Evolutionary conservation across 2,329 filamentous ascomycete genomes (phyloP).

Genomic region (Moelleriella libera): DNA sequence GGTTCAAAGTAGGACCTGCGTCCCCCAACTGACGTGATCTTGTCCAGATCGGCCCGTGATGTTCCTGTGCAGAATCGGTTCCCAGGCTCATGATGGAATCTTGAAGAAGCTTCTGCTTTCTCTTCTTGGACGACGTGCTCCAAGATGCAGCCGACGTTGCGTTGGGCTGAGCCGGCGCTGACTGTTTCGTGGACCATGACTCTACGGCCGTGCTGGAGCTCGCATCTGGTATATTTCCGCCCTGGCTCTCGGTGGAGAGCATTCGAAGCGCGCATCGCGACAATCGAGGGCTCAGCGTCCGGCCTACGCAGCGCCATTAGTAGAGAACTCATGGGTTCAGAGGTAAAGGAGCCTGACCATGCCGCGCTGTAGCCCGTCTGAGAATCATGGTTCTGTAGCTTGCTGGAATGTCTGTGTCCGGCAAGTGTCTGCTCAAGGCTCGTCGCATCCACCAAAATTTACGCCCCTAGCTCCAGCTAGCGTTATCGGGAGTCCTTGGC

Average conservation of each 20-base stretch:
- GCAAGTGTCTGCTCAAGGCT: not conserved
- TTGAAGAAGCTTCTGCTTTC: conserved; percentile 19
- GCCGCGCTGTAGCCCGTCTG: conserved; percentile 37
- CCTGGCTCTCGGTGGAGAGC: conserved; percentile 16
- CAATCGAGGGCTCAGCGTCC: conserved; percentile 31
- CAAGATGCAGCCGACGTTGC: conserved; percentile 6
- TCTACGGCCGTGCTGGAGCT: conserved; percentile 3
- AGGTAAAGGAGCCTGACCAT: conserved; percentile 25
- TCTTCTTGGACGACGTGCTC: conserved; percentile 13
- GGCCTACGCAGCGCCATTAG: conserved; percentile 10
- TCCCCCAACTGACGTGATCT: conserved; percentile 15
- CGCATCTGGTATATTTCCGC: conserved; percentile 4
- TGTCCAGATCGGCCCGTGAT: conserved; percentile 18
- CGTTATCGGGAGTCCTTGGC: too few relatives aligned
- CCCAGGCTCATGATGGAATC: conserved; percentile 19
- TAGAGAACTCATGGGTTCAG: too few relatives aligned
- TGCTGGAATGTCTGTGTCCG: not conserved
- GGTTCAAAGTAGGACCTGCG: conserved; percentile 21
- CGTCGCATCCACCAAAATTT: not conserved
- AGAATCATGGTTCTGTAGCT: conserved; percentile 34
- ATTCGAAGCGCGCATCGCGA: conserved; percentile 18
- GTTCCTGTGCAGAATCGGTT: conserved; percentile 19
- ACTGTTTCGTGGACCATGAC: conserved; percentile 8
- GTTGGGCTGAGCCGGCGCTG: conserved; percentile 7
- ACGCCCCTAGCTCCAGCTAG: not conserved